phyloP scores from a whole-genome alignment of 495 filamentous ascomycete species.

The Pseudevernia furfuracea region DNA sequence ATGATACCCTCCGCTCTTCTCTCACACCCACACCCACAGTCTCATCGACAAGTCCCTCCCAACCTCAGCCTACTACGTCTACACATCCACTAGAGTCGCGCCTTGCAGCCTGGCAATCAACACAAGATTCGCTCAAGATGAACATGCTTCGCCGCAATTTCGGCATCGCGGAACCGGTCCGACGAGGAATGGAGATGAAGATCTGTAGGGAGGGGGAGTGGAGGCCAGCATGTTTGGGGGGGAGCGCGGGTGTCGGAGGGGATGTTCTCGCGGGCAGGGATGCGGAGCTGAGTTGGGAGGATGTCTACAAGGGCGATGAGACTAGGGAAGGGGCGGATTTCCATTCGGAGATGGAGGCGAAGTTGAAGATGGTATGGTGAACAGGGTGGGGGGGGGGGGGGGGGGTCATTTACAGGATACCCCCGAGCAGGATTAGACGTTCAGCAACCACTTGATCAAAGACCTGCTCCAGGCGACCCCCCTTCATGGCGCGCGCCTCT shows the following conservation, averaged over 20 bases:
- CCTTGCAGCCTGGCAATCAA: conserved; percentile 72
- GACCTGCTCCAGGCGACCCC: background rate
- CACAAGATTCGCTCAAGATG: conserved; percentile 83
- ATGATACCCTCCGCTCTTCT: conserved; percentile 82
- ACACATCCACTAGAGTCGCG: conserved; percentile 88
- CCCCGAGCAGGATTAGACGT: background rate
- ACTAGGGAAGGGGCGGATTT: conserved; percentile 38
- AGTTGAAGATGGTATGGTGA: conserved; percentile 64
- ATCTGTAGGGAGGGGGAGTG: conserved; percentile 58
- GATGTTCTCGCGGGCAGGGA: conserved; percentile 80
- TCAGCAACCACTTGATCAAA: background rate
- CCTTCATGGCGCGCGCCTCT: background rate
- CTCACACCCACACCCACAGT: conserved; percentile 42
- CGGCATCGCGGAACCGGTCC: conserved; percentile 88
- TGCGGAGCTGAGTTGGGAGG: conserved; percentile 74
- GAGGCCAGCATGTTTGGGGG: conserved; percentile 40
- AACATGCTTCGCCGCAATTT: conserved; percentile 73
- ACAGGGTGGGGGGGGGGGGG: background rate
- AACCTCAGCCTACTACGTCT: conserved; percentile 44
- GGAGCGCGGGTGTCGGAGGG: conserved; percentile 51
- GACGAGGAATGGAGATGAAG: conserved; percentile 91
- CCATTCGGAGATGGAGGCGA: conserved; percentile 90
- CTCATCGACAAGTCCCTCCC: conserved; percentile 30
- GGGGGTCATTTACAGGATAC: background rate
- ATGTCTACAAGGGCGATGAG: conserved; percentile 58